Conservation (phyloP, 768 basidiomycete genomes). For the Phaeotremella fagi region DNA sequence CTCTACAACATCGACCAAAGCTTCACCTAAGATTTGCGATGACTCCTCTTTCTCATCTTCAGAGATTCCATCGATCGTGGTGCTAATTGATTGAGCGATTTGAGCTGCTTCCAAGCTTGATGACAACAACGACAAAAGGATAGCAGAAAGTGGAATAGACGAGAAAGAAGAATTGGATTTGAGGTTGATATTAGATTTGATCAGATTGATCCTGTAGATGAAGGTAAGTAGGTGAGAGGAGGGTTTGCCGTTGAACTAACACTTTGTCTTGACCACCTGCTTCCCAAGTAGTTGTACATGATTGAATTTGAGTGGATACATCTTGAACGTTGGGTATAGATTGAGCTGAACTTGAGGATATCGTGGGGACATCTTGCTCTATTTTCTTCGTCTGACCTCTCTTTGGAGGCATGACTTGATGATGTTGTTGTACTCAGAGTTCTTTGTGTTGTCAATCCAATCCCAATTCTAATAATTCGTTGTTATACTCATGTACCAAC, state of each 20-base stretch:
- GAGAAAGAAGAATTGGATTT: neutral
- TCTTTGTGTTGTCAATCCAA: no score
- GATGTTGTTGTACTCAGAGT: neutral
- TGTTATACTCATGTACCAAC: no score
- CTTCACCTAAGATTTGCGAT: constrained; percentile 10
- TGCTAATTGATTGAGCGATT: constrained; percentile 8
- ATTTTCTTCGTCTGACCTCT: neutral
- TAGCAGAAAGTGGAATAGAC: constrained; percentile 1
- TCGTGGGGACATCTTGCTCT: neutral
- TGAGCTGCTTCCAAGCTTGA: constrained; percentile 1
- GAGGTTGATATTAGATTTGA: neutral
- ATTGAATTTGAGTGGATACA: neutral
- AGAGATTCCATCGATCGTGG: constrained; percentile 12
- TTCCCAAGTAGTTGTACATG: neutral
- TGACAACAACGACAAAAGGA: neutral
- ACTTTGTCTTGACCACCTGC: neutral
- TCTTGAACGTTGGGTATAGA: neutral
- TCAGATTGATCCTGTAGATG: neutral
- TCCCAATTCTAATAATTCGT: no score
- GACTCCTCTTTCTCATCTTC: constrained; percentile 10
- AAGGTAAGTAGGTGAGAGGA: neutral
- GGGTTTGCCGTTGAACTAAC: neutral
- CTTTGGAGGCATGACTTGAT: neutral
- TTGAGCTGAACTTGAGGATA: neutral
- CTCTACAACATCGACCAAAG: constrained; percentile 20